These are phyloP conservation scores for Lachancea meyersii DNA, from an alignment of 805 yeast species.

Conservation along the genomic window DNA sequence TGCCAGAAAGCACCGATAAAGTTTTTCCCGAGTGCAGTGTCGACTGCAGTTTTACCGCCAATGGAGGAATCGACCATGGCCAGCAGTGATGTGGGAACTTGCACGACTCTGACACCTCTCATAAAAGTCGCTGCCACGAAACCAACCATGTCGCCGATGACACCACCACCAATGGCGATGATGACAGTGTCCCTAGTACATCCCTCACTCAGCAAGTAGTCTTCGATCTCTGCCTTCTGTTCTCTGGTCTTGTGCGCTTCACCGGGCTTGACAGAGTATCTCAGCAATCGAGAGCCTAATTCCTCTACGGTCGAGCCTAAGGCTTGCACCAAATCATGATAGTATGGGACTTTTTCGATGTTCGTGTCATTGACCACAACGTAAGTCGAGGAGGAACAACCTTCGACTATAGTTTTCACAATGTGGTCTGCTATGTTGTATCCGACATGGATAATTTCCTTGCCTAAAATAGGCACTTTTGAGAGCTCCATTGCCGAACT, in stretches of 20 bases:
- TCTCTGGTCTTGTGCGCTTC: constrained; percentile 83
- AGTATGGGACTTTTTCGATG: constrained; percentile 59
- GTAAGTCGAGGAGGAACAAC: constrained; percentile 79
- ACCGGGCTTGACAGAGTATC: constrained; percentile 82
- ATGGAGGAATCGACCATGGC: constrained; percentile 98
- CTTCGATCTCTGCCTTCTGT: constrained; percentile 91
- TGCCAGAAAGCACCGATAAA: constrained; percentile 97
- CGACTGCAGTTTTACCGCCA: constrained; percentile 98
- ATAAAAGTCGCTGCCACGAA: constrained; percentile 98
- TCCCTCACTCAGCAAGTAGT: constrained; percentile 69
- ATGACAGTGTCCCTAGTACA: constrained; percentile 96
- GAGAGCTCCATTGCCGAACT: constrained; percentile 18
- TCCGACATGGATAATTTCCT: constrained; percentile 85
- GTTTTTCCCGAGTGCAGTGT: constrained; percentile 93
- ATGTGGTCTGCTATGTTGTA: constrained; percentile 71
- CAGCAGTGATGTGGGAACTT: constrained; percentile 86
- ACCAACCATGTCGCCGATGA: constrained; percentile 98
- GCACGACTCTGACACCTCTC: constrained; percentile 94
- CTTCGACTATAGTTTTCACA: constrained; percentile 54
- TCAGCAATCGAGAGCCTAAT: constrained; percentile 55
- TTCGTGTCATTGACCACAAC: constrained; percentile 85
- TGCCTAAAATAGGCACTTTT: constrained; percentile 73
- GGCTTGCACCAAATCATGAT: constrained; percentile 39
- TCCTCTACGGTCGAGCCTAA: constrained; percentile 41
- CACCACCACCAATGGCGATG: constrained; percentile 96